Base-by-base conservation (phyloP, 768 basidiomycete species). In the Psilocybe subaeruginosa region DNA sequence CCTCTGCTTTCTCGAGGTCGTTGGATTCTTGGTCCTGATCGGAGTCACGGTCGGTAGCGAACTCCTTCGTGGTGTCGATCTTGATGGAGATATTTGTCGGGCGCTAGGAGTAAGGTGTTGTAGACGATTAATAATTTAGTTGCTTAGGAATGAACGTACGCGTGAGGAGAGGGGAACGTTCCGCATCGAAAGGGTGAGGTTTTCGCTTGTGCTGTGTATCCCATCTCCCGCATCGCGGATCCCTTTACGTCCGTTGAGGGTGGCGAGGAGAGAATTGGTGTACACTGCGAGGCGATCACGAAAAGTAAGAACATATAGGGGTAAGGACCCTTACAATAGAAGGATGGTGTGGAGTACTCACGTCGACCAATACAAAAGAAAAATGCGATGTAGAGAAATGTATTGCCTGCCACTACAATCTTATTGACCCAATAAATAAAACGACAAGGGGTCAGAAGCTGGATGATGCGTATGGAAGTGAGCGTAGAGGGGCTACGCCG, bases 331-430 rank as follows among this genome's bases (percentile, higher is more conserved):
- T 23, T 2, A 2, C 23, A 23, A 23, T 23, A 23, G 23, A 23
- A 37, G 51, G 19, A 29, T 8, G 41, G 41, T 11, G 1, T 31
- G 39, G 17, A 58, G 27, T 17, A 80, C 85, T 67, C 68, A 88
- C 86, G 69, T 56, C 85, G 77, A 19, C 86, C 85, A 41, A 86
- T 79, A 68, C 79, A 82, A 63, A 85, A 87, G 69, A 82, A 88
- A 71, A 87, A 88, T 1, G 77, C 71, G 49, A 86, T 82, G 61
- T 87, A 88, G 56, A 85, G 69, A 73, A 85, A 84, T 0, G 84
- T 81, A 2, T 76, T 39, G 0, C 79, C 79, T 33, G 80, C 80
- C 16, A 76, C 74, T 11, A 74, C 61, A 66, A 86, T 86, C 84
- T 86, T 43, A 11, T 57, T 56, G 51, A 35, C 8, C 11, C 11